Conservation (phyloP, 176 grass and related monocot species). For the Leersia perrieri region DNA sequence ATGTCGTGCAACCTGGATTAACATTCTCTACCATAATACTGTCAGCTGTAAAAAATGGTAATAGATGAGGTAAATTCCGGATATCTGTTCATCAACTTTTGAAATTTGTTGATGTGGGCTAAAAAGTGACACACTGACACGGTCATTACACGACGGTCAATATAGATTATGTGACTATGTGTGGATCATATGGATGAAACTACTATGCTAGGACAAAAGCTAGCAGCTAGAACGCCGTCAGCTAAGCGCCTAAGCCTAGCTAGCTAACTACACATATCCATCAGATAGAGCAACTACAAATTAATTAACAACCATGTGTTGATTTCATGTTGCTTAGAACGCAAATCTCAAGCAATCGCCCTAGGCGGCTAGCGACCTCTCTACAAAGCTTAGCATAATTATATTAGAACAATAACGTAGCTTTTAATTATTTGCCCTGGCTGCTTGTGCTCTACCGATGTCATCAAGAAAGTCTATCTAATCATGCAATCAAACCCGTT, state of each 20-base stretch:
- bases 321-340: conserved; percentile 24
- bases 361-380: background rate
- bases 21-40: no score
- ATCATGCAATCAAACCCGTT: conserved; percentile 11
- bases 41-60: background rate
- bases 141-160: background rate
- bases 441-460: background rate
- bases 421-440: background rate
- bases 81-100: background rate
- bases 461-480: background rate
- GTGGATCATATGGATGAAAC: background rate
- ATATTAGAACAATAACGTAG: background rate
- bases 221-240: background rate
- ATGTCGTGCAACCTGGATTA: no score
- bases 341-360: conserved; percentile 17
- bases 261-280: background rate
- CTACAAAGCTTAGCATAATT: background rate
- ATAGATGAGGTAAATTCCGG: background rate
- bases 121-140: no score
- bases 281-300: background rate
- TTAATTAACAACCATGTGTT: conserved; percentile 3
- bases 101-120: background rate
- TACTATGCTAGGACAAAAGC: background rate
- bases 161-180: background rate
- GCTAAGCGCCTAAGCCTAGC: background rate